Evolutionary conservation across 768 basidiomycete species (phyloP), one percentile per base, ranked within the genome.

Genomic region (Strobilomyces echinocephalus): DNA sequence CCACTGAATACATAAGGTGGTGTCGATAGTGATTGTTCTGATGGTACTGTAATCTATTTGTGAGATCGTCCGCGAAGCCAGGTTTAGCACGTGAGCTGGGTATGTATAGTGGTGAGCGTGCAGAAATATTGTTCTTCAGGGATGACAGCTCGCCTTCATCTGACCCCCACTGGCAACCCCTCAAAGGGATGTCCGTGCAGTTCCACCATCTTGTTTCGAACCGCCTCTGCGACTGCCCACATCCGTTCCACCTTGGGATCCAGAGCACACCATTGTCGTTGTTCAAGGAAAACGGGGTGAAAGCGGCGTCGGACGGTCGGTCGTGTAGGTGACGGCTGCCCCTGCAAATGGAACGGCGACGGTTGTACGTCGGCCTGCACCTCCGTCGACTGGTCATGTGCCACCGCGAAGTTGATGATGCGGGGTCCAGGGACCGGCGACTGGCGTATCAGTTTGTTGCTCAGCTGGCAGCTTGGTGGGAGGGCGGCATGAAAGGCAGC

Each of bases 211-310:
- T 56, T 46, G 4, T 53, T 42, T 16, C 57, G 42, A 41, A 56
- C 53, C 1, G n/a, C 30, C 31, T 49, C 46, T 14, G 62, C 67
- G 28, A 12, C 53, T 7, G 46, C 56, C 68, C 69, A 69, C 40
- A 68, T 59, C 20, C 47, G 55, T 33, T 62, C 61, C n/a, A 60
- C 60, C 47, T 65, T 71, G 33, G 70, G 76, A 58, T 80, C 80
- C 31, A 63, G 60, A 28, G 65, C 64, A 24, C 63, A 68, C 80
- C 80, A 81, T 43, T 80, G 77, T 46, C 70, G 60, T n/a, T 43
- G 42, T 16, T 43, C 42, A 6, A 43, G 42, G 8, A 30, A 43
- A 26, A 43, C 28, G 15, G 42, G 42, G 7, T 26, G 42, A 14
- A 43, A 43, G 42, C 42, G 42, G 28, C 42, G 42, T 26, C 28